Evolutionary conservation across 345 rosid species (phyloP).

Genomic region (Anacardium occidentale): DNA sequence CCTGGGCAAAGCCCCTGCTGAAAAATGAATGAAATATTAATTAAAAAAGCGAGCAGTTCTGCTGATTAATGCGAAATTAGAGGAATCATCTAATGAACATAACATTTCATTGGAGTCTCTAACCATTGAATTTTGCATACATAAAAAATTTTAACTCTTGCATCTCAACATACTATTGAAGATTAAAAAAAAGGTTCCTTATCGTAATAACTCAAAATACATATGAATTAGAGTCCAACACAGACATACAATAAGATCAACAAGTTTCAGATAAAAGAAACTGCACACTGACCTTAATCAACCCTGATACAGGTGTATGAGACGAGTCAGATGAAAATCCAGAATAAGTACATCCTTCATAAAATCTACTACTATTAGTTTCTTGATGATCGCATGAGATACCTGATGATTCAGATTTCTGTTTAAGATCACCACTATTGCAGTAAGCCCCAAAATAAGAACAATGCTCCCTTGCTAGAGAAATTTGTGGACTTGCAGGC

Average conservation of each 20-base stretch:
- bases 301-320: conserved; percentile 52
- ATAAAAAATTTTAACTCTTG: not conserved
- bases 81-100: not conserved
- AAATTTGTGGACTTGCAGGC: conserved; percentile 88
- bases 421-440: conserved; percentile 38
- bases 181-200: conserved; percentile 12
- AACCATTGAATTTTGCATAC: not conserved
- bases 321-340: conserved; percentile 33
- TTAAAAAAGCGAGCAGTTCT: not conserved
- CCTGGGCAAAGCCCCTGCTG: conserved; percentile 84
- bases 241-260: conserved; percentile 1
- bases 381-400: conserved; percentile 32
- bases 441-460: conserved; percentile 86
- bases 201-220: not conserved
- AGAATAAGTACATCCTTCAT: conserved; percentile 31
- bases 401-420: conserved; percentile 34
- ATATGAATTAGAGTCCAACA: not conserved
- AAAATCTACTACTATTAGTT: conserved; percentile 38
- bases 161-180: not conserved
- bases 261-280: not conserved
- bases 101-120: not conserved
- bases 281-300: conserved; percentile 62
- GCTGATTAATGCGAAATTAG: not conserved
- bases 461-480: conserved; percentile 79
- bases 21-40: conserved; percentile 13